Conservation (phyloP, 768 basidiomycete species). For the Porphyrellus cyaneotinctus region DNA sequence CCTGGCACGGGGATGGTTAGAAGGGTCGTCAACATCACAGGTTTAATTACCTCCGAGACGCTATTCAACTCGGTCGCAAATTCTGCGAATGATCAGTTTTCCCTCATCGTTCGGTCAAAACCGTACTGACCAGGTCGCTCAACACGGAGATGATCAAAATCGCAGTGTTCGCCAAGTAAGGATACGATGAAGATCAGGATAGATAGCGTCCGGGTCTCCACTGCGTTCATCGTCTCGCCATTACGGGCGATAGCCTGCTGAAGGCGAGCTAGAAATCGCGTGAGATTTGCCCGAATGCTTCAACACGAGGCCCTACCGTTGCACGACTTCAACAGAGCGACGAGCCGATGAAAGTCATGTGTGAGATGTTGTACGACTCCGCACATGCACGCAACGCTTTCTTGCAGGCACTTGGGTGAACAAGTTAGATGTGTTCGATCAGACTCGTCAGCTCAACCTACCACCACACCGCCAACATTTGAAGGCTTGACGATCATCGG, state of each 20-base stretch:
- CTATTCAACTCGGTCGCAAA: constrained; percentile 53
- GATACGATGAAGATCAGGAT: constrained; percentile 83
- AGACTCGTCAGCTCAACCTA: constrained; percentile 29
- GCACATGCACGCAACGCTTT: constrained; percentile 90
- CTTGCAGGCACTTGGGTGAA: constrained; percentile 67
- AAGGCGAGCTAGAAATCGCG: constrained; percentile 48
- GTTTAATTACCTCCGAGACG: constrained; percentile 47
- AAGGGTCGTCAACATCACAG: not conserved
- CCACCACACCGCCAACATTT: constrained; percentile 59
- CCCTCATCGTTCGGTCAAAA: too few species aligned
- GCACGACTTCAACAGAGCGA: constrained; percentile 81
- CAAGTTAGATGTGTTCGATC: not conserved
- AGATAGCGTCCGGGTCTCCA: constrained; percentile 53
- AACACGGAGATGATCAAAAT: constrained; percentile 72
- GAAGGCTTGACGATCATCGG: constrained; percentile 92
- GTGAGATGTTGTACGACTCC: constrained; percentile 80
- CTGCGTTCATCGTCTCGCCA: constrained; percentile 37
- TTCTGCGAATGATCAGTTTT: constrained; percentile 33
- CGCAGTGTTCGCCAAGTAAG: constrained; percentile 82
- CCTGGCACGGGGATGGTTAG: constrained; percentile 34
- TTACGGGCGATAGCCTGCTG: constrained; percentile 50
- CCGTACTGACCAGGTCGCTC: constrained; percentile 53
- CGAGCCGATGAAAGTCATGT: constrained; percentile 74
- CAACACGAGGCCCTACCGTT: constrained; percentile 47
- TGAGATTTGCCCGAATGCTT: constrained; percentile 3